Base-by-base conservation (phyloP, 2,329 filamentous ascomycete species). In the Neofusicoccum sp. region DNA sequence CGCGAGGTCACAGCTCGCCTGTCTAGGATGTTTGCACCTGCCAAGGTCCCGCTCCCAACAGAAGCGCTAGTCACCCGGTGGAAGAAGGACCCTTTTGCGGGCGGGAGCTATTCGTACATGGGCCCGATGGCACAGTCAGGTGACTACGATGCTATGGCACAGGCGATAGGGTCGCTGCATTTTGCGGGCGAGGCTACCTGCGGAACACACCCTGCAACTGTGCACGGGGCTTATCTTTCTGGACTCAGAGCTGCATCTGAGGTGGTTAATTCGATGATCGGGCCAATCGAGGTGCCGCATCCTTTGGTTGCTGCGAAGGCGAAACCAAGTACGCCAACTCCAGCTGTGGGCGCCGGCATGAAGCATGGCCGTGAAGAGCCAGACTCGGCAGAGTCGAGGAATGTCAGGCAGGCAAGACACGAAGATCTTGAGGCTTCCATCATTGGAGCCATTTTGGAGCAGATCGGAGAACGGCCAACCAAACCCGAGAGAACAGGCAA, bases 141-240 rank as follows among this genome's bases (percentile, higher is more conserved):
- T 57, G 95, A 99, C 72, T 99, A 99, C 75, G 91, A 98, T 72
- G 80, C 86, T 33, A 96, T 99, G 90, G 91, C 95, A 2, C 84
- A 85, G 51, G 80, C 89, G 1, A 81, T 97, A 33, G 93, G 91
- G 33, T 96, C 96, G 65, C 79, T 99, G 7, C 91, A 93, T 75
- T 99, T 99, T 75, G 95, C 93, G 14, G 95, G 95, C 49, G 95
- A 99, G 75, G 95, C 96, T 63, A 99, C 96, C 0, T 97, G 90
- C 67, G 92, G 91, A 48, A 96, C 92, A 0, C 93, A 99, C 71
- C 95, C 96, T 11, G 95, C 96, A 33, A 99, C 95, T 2, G 95
- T 99, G 0, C 95, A 99, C 67, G 95, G 95, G 5, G 96, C 95
- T 7, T 99, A 98, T 71, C 80, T 99, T 3, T 97, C 95, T 1